Evolutionary conservation across 2,329 filamentous ascomycete species (phyloP).

Genomic region (Colletotrichum aenigma): DNA sequence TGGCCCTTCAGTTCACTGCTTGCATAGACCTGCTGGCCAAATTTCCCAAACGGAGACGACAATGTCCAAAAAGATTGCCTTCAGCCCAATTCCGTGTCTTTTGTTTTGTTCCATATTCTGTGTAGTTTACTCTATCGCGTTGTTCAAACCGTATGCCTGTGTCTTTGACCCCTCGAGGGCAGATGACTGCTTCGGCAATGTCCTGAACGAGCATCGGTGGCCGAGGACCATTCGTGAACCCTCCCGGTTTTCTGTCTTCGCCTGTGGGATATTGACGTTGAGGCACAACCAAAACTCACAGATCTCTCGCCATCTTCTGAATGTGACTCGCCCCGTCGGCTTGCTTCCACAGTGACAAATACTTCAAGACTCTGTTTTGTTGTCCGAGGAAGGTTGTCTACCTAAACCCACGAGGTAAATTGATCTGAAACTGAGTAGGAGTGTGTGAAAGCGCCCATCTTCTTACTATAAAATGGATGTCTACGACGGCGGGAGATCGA

Average conservation of each 20-base stretch:
- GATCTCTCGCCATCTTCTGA: background rate
- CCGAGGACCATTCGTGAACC: background rate
- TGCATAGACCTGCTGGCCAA: background rate
- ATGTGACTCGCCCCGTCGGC: background rate
- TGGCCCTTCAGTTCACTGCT: background rate
- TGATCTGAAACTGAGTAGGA: background rate
- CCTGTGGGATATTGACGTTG: background rate
- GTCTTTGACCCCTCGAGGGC: no score
- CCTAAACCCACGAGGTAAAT: background rate
- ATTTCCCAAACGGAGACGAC: background rate
- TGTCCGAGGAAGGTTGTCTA: background rate
- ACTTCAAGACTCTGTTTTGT: background rate
- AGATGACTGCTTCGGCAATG: background rate
- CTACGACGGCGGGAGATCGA: background rate
- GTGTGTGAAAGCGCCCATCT: fast-evolving
- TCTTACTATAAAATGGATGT: background rate
- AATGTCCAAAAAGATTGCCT: background rate
- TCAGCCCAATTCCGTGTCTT: background rate
- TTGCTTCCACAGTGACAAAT: background rate
- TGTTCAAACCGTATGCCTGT: no score
- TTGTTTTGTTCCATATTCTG: no score
- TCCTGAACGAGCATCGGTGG: background rate
- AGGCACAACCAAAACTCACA: background rate
- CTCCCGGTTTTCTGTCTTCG: background rate
- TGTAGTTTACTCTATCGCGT: no score